Base-by-base conservation (phyloP, 1,284 basidiomycete species). In the Cutaneotrichosporon cutaneum region DNA sequence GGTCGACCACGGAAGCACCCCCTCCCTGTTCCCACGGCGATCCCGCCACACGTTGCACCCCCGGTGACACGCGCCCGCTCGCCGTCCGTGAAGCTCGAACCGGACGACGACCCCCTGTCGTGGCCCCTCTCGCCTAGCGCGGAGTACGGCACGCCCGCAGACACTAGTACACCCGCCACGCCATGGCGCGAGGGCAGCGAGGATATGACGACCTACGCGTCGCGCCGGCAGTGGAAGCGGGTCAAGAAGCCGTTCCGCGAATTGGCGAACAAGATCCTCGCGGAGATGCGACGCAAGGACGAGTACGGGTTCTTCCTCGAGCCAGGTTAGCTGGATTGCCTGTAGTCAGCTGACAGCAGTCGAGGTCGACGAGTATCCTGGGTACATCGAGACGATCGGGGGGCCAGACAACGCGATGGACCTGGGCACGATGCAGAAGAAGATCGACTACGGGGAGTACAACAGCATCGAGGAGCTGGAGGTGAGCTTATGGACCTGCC, bases 321-420 rank as follows among this genome's bases (percentile, higher is more conserved):
- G 39, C 77, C 77, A 50, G 69, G 70, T 70, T 45, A 54, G 60
- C 2, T 21, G 21, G 13, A 9, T 18, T 9, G 8, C 5, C 3
- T 13, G 10, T 11, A 10, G 10, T 36, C 32, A 16, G 39, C 47
- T 56, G 16, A 56, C 51, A n/a, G 9, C 63, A 56, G 78, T 80
- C 13, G 68, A 74, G 32, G 59, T 66, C 11, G 72, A 76, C 16
- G 74, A 74, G 18, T 78, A 74, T 48, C 77, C 78, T 5, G 72
- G 71, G 27, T 80, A 80, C 58, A 67, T 76, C 2, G 70, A 69
- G 14, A 66, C 70, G 3, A 74, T 80, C n/a, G 78, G 78, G 14
- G 78, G 78, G 8, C 67, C 70, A 32, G 77, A 76, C 54, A 77
- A 77, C 39, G 76, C 76, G 70, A 80, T 80, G 78, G 78, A 80